These are phyloP conservation scores for Pseudopyricularia cyperi DNA, from an alignment of 2,329 filamentous ascomycete genomes.

Conservation along the genomic window DNA sequence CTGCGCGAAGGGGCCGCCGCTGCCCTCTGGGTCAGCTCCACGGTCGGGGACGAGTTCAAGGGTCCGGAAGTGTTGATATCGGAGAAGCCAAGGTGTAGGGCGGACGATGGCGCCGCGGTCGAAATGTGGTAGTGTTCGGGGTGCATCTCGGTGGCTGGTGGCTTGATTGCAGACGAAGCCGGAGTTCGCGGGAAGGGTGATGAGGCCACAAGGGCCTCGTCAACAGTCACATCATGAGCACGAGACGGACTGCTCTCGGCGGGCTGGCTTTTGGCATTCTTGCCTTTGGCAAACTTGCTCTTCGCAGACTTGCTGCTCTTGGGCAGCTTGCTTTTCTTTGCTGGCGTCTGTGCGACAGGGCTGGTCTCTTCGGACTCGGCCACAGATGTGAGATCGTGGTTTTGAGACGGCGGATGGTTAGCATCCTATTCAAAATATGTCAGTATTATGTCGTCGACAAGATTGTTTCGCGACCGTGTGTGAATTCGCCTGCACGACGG, in stretches of 20 bases:
- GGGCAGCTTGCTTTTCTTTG: background rate
- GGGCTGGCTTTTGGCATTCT: background rate
- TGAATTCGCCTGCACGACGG: background rate
- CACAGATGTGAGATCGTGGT: background rate
- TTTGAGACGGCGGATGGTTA: background rate
- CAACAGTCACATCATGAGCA: background rate
- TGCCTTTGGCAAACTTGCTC: background rate
- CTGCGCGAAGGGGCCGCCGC: conserved; percentile 33
- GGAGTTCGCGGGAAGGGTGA: conserved; percentile 40
- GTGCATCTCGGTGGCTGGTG: conserved; percentile 75
- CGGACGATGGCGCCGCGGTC: conserved; percentile 65
- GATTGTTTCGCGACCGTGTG: background rate
- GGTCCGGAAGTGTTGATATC: conserved; percentile 40
- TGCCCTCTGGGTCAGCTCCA: background rate
- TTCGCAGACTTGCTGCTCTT: background rate
- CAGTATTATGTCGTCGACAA: background rate
- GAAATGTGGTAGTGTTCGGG: conserved; percentile 71
- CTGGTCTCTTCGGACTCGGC: background rate
- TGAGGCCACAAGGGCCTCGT: conserved; percentile 9
- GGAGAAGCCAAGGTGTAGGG: conserved; percentile 68
- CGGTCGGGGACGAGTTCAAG: background rate
- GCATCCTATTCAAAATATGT: background rate
- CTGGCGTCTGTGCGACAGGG: background rate
- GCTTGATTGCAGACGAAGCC: conserved; percentile 51
- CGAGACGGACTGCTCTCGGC: background rate